Conservation (phyloP, 306 rosid species). For the Cucurbita maxima region DNA sequence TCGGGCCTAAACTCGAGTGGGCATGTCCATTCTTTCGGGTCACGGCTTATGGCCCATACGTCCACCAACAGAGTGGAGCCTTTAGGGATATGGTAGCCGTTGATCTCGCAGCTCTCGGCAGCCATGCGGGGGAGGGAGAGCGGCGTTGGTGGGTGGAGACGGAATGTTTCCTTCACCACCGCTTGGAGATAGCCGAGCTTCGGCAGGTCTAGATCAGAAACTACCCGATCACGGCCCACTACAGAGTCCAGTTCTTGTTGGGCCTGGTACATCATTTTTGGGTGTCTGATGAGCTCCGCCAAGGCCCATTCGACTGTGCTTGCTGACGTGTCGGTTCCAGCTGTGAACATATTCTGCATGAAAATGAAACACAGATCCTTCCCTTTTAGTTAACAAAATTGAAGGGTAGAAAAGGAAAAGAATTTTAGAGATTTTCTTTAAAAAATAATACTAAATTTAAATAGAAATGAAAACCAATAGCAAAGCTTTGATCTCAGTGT, state of each 20-base stretch:
- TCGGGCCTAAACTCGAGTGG: conserved; percentile 61
- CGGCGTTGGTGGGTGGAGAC: conserved; percentile 84
- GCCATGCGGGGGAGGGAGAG: conserved; percentile 63
- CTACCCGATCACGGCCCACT: conserved; percentile 40
- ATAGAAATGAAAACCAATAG: conserved; percentile 25
- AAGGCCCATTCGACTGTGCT: conserved; percentile 77
- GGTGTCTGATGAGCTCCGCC: conserved; percentile 44
- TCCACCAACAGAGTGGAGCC: conserved; percentile 65
- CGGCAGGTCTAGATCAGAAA: conserved; percentile 37
- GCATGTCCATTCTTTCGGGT: conserved; percentile 36
- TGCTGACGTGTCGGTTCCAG: conserved; percentile 73
- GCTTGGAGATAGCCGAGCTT: conserved; percentile 52
- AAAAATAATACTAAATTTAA: too few relatives aligned
- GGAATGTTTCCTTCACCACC: conserved; percentile 64
- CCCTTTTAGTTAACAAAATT: too few relatives aligned
- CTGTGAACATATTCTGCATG: conserved; percentile 43
- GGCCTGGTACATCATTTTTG: conserved; percentile 24
- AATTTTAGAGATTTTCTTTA: too few relatives aligned
- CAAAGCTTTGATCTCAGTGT: conserved; percentile 59
- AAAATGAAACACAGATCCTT: neutral
- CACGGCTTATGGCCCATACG: conserved; percentile 70
- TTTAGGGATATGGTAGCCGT: conserved; percentile 48
- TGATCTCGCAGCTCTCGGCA: conserved; percentile 32
- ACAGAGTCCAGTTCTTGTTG: conserved; percentile 43
- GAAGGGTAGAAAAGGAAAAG: too few relatives aligned